Base-by-base conservation (phyloP, 202 grass and related monocot species). In the Carex arenaria region DNA sequence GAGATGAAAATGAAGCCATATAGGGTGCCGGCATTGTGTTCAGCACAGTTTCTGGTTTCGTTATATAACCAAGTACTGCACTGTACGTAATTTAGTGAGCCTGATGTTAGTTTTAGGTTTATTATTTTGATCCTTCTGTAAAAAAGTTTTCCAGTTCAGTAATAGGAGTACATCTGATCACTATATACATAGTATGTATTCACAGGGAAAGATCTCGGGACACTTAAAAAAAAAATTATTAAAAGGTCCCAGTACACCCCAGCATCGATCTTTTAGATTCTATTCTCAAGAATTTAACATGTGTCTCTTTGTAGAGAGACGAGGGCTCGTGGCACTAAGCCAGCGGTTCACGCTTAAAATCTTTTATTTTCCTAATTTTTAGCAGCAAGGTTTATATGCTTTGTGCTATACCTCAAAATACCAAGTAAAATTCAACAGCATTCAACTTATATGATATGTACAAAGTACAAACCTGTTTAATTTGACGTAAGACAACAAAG, bases 1-100 rank as follows among this genome's bases (percentile, higher is more conserved):
- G 89, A 4, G 92, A 98, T 26, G 92, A 98, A 86, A 94, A 98
- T 0, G 40, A 30, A 0, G 90, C 92, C 90, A 94, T 94, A 72
- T 87, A 82, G 20, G 90, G 90, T 64, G 89, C 84, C 31, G 95
- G 95, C 71, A 61, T 93, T 30, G 1, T 78, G 70, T 82, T 63
- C 8, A 91, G 0, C 32, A 67, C 3, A 32, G 90, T 94, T 53
- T 15, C 76, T 55, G 80, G 75, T 57, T 87, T 94, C 1, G 91
- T 81, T 72, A 98, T 85, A 77, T 85, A 93, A 12, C 82, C 95
- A 12, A 55, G 56, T 12, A 87, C 77, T 1, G 14, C 26, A 56
- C 55, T 76, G 13, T 55, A 18, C n/a, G n/a, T n/a, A n/a, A 75
- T 62, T 69, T 81, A 22, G 3, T 38, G 34, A 63, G 7, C 10